Base-by-base conservation (phyloP, 2,329 filamentous ascomycete species). In the Chaetomiaceae sp. region DNA sequence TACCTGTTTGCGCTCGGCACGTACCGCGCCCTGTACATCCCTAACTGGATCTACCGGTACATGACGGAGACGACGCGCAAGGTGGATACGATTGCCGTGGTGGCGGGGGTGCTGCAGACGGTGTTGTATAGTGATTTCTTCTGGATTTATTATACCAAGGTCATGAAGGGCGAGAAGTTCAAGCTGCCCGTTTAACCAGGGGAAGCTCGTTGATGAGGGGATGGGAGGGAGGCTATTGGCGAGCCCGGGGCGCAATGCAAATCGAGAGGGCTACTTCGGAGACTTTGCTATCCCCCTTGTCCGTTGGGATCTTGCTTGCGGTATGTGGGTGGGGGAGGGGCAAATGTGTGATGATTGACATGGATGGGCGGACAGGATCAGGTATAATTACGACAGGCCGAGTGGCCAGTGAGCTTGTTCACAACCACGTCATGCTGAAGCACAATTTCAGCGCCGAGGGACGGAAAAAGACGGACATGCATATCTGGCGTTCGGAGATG, bases 71-170 rank as follows among this genome's bases (percentile, higher is more conserved):
- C 72, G 41, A 76, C 81, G 46, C 86, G 90, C 69, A 87, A 79
- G 70, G 69, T 86, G 62, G 91, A 97, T 68, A 88, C 85, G 59
- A 95, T 96, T 62, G 87, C 91, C 18, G 86, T 96, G 47, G 67
- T 94, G 58, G 94, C 95, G 3, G 94, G 94, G 11, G 80, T 97
- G 51, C 75, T 97, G 59, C 94, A 99, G 78, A 99, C 94, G 0
- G 74, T 99, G 44, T 78, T 99, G 54, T 99, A 99, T 76, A 95
- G 90, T 59, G 94, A 99, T 75, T 99, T 99, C 77, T 99, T 99
- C 81, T 99, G 91, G 80, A 92, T 99, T 66, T 99, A 99, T 77
- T 99, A 96, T 75, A 96, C 87, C 55, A 97, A 96, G 84, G 86
- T 92, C 43, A 75, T 91, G 73, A 89, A 91, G 76, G 88, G 88